These are phyloP conservation scores for Cordyceps tenuipes DNA, from an alignment of 2,329 filamentous ascomycete genomes.

Conservation along the genomic window DNA sequence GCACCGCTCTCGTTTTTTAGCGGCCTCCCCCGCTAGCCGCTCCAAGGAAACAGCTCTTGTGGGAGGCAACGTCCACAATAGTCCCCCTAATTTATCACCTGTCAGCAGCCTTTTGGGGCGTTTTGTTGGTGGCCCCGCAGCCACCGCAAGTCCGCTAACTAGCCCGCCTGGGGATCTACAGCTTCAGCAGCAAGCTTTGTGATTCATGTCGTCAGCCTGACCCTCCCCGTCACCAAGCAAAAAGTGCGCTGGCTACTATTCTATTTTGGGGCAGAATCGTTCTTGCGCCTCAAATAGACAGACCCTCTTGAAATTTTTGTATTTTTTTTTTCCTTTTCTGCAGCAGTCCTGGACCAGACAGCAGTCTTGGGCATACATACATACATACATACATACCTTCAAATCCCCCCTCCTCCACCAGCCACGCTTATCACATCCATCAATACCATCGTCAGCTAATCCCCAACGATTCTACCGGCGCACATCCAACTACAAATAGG, in stretches of 20 bases:
- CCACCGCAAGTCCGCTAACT: slow-evolving; percentile 7
- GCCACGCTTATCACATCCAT: neutral
- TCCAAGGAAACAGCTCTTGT: no score
- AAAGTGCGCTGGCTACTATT: neutral
- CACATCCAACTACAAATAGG: neutral
- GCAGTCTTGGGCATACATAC: no score
- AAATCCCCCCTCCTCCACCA: neutral
- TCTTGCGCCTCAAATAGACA: neutral
- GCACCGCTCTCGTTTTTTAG: no score
- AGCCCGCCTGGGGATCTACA: neutral
- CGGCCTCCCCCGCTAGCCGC: no score
- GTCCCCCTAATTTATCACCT: neutral
- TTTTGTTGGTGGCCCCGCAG: slow-evolving; percentile 4
- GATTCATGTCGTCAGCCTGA: neutral
- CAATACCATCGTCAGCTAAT: neutral
- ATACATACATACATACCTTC: no score
- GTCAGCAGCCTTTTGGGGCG: neutral
- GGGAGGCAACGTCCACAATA: no score
- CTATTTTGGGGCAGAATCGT: neutral
- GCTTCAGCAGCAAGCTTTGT: neutral
- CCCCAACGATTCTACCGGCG: neutral
- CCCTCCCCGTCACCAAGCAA: neutral
- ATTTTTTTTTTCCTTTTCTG: neutral
- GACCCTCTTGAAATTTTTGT: neutral
- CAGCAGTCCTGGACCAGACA: no score